Evolutionary conservation across 2,329 filamentous ascomycete species (phyloP), one percentile per base, ranked within the genome.

Genomic region (Zasmidium cellare): DNA sequence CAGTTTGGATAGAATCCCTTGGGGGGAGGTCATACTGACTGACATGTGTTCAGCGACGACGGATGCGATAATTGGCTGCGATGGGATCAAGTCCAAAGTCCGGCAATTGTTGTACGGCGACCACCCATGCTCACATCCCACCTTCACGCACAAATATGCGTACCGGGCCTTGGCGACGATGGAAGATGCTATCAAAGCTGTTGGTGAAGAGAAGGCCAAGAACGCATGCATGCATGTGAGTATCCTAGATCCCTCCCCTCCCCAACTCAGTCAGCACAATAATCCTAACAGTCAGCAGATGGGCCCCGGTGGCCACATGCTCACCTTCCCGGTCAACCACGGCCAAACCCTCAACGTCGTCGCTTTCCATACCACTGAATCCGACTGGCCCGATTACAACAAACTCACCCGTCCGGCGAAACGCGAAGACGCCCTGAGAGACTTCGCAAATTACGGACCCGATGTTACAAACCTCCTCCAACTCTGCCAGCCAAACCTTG

Each of bases 131-230:
- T 72, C 77, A 0, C 69, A 77, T 35, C 76, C 84, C 0, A 72
- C 74, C 0, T 88, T 84, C 66, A 80, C 80, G 0, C 76, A 82
- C 41, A 84, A 86, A 60, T 84, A 83, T 71, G 86, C 83, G 31
- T 89, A 86, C 70, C 78, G 87, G 3, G 82, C 82, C 0, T 69
- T 89, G 2, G 76, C 87, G 1, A 82, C 85, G 0, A 87, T 88
- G 79, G 62, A 61, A 5, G 56, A 67, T 24, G 69, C 69, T 7
- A 57, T 67, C 20, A 58, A 58, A 23, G 63, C 65, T 3, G 59
- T 71, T 3, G 69, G 69, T 16, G 66, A 67, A 45, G 61, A 67
- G 46, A 66, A 65, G 51, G 67, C 68, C 6, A 52, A 56, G 52
- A 70, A 69, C 47, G 57, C 64, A 2, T 65, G 63, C 48, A 70